Evolutionary conservation across 805 yeast species (phyloP), one percentile per base, ranked within the genome.

Genomic region (Yarrowia divulgata): DNA sequence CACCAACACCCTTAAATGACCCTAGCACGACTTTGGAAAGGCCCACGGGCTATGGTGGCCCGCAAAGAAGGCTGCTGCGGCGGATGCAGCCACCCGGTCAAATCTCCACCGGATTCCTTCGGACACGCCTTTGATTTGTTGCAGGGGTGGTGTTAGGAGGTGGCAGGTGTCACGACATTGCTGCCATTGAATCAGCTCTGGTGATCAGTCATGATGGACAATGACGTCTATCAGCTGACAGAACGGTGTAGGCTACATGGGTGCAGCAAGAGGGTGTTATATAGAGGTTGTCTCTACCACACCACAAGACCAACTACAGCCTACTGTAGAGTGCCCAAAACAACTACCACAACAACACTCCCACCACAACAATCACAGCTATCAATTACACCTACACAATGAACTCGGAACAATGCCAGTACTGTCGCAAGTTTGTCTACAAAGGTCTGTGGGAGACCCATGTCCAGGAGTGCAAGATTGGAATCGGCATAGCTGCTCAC

Each of bases 351-450:
- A 23, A 23, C 5, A n/a, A 2, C 46, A n/a, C 46, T 3, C 10
- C 23, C 29, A 52, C n/a, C 8, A 9, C 13, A 0, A 34, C 16
- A 16, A 50, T 1, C 29, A 52, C 14, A 92, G 89, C 7, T 4
- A 23, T 4, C 29, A 23, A 23, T 23, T 23, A 23, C 29, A 23
- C 29, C 29, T 4, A 23, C 45, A 57, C 64, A 14, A 58, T 60
- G 66, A 60, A 60, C 46, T 34, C 66, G 1, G 52, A 45, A 43
- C 66, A 60, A 34, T 60, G 66, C 66, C 16, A 60, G 18, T 60
- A 60, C 66, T 60, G 66, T 35, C 52, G 66, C 42, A 43, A 34
- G 19, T 60, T 60, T 35, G 66, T 60, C 18, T 45, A 43, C 66
- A 60, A 60, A 12, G 52, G 9, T 3, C 19, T 60, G 32, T 60